Base-by-base conservation (phyloP, 1,284 basidiomycete genomes). In the Leccinum variabile region DNA sequence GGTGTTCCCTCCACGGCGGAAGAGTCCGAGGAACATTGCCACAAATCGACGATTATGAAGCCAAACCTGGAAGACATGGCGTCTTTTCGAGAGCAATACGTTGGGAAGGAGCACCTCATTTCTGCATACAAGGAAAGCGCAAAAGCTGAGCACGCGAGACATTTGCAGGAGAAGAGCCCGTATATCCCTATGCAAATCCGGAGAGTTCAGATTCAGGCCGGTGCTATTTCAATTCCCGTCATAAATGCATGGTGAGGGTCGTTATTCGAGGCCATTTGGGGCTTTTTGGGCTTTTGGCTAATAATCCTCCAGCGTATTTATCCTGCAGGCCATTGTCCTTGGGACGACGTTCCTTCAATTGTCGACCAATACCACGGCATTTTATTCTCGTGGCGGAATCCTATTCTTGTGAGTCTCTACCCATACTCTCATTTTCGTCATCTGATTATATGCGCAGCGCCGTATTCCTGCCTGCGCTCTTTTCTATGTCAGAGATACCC, bases 351-450 rank as follows among this genome's bases (percentile, higher is more conserved):
- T 92, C 79, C 80, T 89, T 65, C 79, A 84, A 5, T 77, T 89
- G 56, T 79, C 86, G 0, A 78, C 86, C 16, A 75, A 79, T 5
- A 92, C 94, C 0, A 74, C 78, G 1, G 88, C 86, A 13, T 91
- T 86, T 74, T 96, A 90, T 80, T 88, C 89, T 14, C 85, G 93
- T 22, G 92, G 92, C 3, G 94, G 93, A 77, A 79, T 88, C 25
- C 74, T 90, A 8, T 90, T 88, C 78, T 90, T 89, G 86, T 88
- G 63, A 41, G 82, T 74, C 14, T 11, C 25, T 59, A 4, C 6
- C 54, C 41, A 5, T 41, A n/a, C 4, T 59, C 55, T 18, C 10
- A 6, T 53, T 3, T 2, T 56, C 1, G 39, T 59, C 11, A 14
- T 53, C 55, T 61, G 16, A 65, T 18, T 54, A 18, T n/a, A 18